These are phyloP conservation scores for Melanogaster broomeanus DNA, from an alignment of 768 basidiomycete species.

Conservation along the genomic window DNA sequence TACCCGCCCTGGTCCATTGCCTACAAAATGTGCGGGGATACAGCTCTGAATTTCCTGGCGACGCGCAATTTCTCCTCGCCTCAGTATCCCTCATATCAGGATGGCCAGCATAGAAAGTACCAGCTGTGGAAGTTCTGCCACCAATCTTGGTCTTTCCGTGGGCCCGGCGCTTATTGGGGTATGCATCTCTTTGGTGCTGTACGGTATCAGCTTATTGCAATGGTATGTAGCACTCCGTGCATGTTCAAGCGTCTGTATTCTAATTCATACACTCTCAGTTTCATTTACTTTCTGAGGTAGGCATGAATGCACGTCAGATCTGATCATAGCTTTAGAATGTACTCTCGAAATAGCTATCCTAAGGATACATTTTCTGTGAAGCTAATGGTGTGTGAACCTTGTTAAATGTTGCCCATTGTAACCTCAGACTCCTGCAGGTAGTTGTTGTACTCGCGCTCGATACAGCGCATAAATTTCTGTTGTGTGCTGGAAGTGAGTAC, in stretches of 20 bases:
- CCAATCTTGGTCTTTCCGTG: background rate
- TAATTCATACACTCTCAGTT: background rate
- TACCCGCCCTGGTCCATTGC: background rate
- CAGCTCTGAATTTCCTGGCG: background rate
- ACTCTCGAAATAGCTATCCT: background rate
- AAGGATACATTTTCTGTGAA: background rate
- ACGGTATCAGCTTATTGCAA: background rate
- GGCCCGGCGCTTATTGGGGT: background rate
- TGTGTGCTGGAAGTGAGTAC: background rate
- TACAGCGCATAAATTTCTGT: background rate
- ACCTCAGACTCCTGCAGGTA: background rate
- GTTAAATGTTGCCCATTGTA: background rate
- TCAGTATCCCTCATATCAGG: background rate
- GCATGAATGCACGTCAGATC: background rate
- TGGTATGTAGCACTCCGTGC: background rate
- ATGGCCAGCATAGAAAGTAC: background rate
- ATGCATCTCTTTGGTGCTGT: background rate
- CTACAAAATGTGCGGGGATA: background rate
- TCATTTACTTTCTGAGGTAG: background rate
- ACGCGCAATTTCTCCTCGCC: background rate
- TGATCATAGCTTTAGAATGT: background rate
- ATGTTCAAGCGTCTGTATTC: background rate
- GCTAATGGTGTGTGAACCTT: background rate
- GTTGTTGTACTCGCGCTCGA: background rate
- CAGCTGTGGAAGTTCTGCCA: background rate